Evolutionary conservation across 306 rosid genomes (phyloP).

Genomic region (Pyrus betulifolia): DNA sequence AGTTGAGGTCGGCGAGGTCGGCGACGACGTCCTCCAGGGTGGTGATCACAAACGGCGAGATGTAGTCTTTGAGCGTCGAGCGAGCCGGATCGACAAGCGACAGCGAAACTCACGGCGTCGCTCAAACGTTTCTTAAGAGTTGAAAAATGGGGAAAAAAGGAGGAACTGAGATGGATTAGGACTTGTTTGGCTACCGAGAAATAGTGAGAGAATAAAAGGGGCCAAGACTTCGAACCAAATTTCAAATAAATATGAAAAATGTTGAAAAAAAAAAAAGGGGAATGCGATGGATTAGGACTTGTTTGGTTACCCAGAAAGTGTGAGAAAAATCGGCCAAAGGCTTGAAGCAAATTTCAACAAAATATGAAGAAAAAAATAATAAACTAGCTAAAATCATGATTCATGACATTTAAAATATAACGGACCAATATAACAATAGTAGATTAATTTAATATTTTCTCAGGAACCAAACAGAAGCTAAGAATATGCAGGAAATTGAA

Average conservation of each 20-base stretch:
- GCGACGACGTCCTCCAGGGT: slow-evolving; percentile 38
- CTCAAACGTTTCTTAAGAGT: slow-evolving; percentile 28
- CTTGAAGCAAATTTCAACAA: neutral
- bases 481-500: neutral
- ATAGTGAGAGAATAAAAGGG: neutral
- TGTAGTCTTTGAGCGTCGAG: slow-evolving; percentile 44
- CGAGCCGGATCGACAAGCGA: slow-evolving; percentile 47
- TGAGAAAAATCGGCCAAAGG: neutral
- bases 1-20: slow-evolving; percentile 53
- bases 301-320: neutral
- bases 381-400: neutral
- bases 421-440: neutral
- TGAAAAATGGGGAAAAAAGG: neutral
- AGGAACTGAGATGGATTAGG: neutral
- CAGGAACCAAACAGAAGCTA: slow-evolving; percentile 5
- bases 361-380: neutral
- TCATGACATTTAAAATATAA: neutral
- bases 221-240: neutral
- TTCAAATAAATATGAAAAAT: neutral
- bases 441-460: neutral
- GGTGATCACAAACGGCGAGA: slow-evolving; percentile 30
- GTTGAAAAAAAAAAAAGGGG: too few relatives aligned
- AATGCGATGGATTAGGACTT: neutral
- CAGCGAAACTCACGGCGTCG: slow-evolving; percentile 43
- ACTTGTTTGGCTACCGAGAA: neutral